Evolutionary conservation across 2,329 filamentous ascomycete species (phyloP), one percentile per base, ranked within the genome.

Genomic region (Hypoxylon sp.): DNA sequence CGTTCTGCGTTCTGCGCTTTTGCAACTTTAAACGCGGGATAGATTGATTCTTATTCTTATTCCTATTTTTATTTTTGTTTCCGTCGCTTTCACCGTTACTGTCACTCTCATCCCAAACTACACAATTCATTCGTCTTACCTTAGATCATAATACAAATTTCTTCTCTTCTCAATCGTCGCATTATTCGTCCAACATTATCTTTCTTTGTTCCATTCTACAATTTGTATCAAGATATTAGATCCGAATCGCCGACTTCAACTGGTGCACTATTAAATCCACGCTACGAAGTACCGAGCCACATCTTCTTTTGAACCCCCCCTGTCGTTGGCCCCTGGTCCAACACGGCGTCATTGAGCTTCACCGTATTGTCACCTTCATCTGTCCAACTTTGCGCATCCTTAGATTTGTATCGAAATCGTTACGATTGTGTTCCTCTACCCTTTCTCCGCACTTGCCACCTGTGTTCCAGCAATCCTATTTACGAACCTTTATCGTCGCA

Each of bases 281-380:
- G n/a, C n/a, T n/a, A n/a, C n/a, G n/a, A n/a, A n/a, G n/a, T n/a
- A 36, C 36, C 17, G 23, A 35, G 38, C 48, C 38, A 27, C 43
- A 8, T 38, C 25, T 41, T 36, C 30, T 47, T 36, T 16, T 49
- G 43, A 53, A 31, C 23, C 13, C 41, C 47, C 52, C 52, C 52
- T 51, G 38, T 12, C 25, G 4, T 12, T 16, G n/a, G 13, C 25
- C 36, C 36, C 51, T 54, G 45, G 32, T 36, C 34, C 42, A 17
- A 30, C 16, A 34, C 37, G n/a, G 45, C 41, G 50, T 42, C 55
- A 50, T 44, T 54, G 36, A 45, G 46, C 25, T 37, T 54, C 54
- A 57, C 54, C 54, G 54, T 52, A 46, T 51, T 31, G 21, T 21
- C 43, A 45, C 26, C 44, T 36, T 44, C 15, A 11, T 25, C 16